These are phyloP conservation scores for Eragrostis curvula DNA, from an alignment of 176 grass and related monocot species.

Conservation along the genomic window DNA sequence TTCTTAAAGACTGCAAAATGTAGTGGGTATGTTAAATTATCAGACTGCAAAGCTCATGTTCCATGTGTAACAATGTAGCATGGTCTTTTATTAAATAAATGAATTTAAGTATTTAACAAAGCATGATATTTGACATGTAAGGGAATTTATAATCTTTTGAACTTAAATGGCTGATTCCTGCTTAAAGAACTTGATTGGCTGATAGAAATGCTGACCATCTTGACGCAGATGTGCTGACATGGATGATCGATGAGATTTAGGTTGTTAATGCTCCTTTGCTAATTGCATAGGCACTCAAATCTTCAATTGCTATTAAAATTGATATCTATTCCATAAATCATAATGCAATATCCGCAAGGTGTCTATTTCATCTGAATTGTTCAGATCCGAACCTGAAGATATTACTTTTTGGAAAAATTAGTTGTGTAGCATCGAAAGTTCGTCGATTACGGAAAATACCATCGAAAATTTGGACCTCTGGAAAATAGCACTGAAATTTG, in stretches of 20 bases:
- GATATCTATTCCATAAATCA: not conserved
- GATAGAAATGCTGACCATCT: slow-evolving; percentile 7
- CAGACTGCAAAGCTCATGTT: not conserved
- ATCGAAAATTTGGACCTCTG: too few relatives aligned
- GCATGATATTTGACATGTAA: too few relatives aligned
- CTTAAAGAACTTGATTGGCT: not conserved
- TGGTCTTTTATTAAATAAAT: not conserved
- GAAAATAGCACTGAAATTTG: too few relatives aligned
- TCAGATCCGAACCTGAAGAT: not conserved
- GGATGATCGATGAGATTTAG: not conserved
- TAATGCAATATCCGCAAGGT: not conserved
- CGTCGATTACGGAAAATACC: too few relatives aligned
- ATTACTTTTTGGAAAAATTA: too few relatives aligned
- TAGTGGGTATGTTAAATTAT: not conserved
- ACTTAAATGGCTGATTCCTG: not conserved
- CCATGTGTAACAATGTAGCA: too few relatives aligned
- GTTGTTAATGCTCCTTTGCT: not conserved
- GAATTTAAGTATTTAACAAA: too few relatives aligned
- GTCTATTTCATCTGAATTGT: not conserved
- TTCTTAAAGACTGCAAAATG: not conserved
- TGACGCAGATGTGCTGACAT: not conserved
- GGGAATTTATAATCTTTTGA: not conserved
- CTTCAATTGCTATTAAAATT: not conserved
- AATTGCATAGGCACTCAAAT: not conserved
- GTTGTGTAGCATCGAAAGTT: too few relatives aligned